Base-by-base conservation (phyloP, 2,329 filamentous ascomycete species). In the Delphinella strobiligena region DNA sequence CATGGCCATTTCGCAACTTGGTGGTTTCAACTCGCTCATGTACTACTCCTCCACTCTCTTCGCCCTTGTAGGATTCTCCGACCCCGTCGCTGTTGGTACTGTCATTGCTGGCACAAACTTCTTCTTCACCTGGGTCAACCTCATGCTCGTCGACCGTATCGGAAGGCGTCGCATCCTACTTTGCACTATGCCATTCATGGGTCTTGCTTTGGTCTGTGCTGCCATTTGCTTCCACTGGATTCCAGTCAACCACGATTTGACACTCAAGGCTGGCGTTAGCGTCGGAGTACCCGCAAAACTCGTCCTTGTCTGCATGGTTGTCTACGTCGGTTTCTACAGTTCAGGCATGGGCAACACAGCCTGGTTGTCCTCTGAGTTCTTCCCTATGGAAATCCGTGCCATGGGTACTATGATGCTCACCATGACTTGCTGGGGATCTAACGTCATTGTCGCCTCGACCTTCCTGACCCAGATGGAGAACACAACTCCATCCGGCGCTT, bases 401-500 rank as follows among this genome's bases (percentile, higher is more conserved):
- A 51, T 64, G 43, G 67, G 60, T 33, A 69, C 64, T 0, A 70
- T 69, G 64, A 54, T 67, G 58, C 55, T 67, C 33, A 69, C 66
- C 3, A 61, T 65, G 47, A 63, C 61, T 4, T 53, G 46, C 51
- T 52, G 64, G 67, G 62, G 59, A 8, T 60, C 53, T 40, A 70
- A 71, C 48, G 61, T 72, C 43, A 68, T 72, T 39, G 61, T 71
- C 34, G 55, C 65, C 5, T 68, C 63, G 3, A 70, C 66, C 0
- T 72, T 72, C 52, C 49, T 71, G 10, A 65, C 61, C 19, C 62
- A 62, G 61, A 71, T 71, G 61, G 60, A 71, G 44, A 54, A 53
- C n/a, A 66, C 62, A 39, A 71, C 68, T 0, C 66, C 67, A 0
- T 64, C 59, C 2, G 68, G 69, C 1, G 63, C 68, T 0, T 73